A percentile compares a stretch with the other conserved stretches of the same genome.
phyloP scores from a whole-genome alignment of 208 protist genomes.

The Leishmania amazonensis region DNA sequence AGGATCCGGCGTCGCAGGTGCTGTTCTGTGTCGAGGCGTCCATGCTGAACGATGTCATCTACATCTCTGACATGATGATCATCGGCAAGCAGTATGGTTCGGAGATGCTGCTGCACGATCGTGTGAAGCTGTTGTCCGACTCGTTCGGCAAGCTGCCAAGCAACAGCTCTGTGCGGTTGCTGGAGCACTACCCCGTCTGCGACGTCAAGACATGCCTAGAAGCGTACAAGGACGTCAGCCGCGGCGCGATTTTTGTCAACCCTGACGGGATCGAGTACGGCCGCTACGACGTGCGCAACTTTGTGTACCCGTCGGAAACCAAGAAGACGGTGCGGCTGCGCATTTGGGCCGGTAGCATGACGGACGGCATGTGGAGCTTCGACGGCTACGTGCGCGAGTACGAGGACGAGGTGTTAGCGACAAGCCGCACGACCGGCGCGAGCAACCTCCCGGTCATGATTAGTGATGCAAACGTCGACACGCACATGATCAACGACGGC shows the following conservation, averaged over 20 bases:
- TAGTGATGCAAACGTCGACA: constrained; percentile 52
- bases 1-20: constrained; percentile 11
- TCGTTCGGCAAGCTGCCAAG: constrained; percentile 52
- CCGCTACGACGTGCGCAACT: constrained; percentile 78
- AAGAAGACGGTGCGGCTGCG: constrained; percentile 78
- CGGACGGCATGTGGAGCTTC: constrained; percentile 64
- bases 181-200: constrained; percentile 71
- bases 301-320: constrained; percentile 57
- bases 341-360: constrained; percentile 54
- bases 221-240: constrained; percentile 45
- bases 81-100: constrained; percentile 52
- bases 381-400: constrained; percentile 62
- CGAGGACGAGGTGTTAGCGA: constrained; percentile 47
- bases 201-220: constrained; percentile 58
- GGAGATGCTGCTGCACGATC: constrained; percentile 61
- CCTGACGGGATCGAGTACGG: constrained; percentile 72
- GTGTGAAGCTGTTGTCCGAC: constrained; percentile 59
- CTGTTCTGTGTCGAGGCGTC: constrained; percentile 81
- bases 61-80: constrained; percentile 84
- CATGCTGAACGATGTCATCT: constrained; percentile 61
- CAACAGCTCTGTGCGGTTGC: constrained; percentile 43
- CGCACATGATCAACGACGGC: constrained; percentile 80
- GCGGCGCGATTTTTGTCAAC: constrained; percentile 80
- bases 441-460: constrained; percentile 53
- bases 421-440: constrained; percentile 29